Base-by-base conservation (phyloP, 2,329 filamentous ascomycete species). In the Penicillium verrucosum region DNA sequence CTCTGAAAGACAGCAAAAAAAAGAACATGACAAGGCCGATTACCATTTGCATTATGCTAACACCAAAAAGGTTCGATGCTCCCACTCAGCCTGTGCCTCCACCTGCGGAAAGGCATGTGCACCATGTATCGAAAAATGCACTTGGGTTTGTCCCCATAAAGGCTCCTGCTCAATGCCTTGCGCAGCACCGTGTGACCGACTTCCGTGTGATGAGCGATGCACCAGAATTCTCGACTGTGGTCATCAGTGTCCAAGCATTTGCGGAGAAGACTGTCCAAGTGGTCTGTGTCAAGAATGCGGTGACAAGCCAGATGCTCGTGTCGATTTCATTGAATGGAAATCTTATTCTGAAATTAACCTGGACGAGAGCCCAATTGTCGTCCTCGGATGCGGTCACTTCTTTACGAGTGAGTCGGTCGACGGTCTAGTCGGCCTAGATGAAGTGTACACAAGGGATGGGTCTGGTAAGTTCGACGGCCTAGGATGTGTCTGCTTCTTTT, bases 381-480 rank as follows among this genome's bases (percentile, higher is more conserved):
- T 55, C 5, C 54, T 57, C 43, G 43, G 56, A 42, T 61, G 50
- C n/a, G 56, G 54, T 2, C 46, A 61, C 40, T 57, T 61, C 46
- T 61, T 61, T 18, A 61, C 59, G 0, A 55, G 32, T 54, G 56
- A 61, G 18, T 59, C 56, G 4, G 46, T 60, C 29, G 56, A 60
- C 54, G 50, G 56, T 21, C 1, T 56, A 12, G 56, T 59, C 45
- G 45, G 56, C 25, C 46, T 60, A n/a, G 49, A 60, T 48, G 25
- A 54, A 29, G 50, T 56, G 10, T 60, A 60, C 21, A 59, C 53
- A 8, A 54, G 53, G 32, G 53, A 59, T 36, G 38, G 51, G 45
- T 9, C 38, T 38, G 56, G 59, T 11, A 60, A 60, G 3, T 60
- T 60, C 29, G 30, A 58, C 11, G 50, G 41, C 36, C 58, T 60